Conservation (phyloP, 768 basidiomycete species). For the Kwoniella bestiolae region DNA sequence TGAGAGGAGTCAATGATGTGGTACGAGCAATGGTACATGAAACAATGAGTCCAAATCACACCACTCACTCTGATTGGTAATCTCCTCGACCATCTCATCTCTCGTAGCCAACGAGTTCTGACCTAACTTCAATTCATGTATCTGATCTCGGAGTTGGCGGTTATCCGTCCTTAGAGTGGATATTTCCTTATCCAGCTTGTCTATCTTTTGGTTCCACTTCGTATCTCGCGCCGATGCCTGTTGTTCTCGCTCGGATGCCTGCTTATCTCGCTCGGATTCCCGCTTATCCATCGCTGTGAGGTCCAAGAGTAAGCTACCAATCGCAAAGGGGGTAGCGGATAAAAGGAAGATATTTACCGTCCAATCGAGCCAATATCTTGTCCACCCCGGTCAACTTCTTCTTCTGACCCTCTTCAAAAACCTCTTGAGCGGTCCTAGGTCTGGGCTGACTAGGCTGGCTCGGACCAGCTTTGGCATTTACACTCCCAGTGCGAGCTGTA, state of each 20-base stretch:
- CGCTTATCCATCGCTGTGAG: too few species aligned
- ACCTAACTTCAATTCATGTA: conserved; percentile 38
- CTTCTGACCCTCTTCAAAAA: conserved; percentile 3
- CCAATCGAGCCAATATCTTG: conserved; percentile 2
- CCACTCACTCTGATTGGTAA: conserved; percentile 32
- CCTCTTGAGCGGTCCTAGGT: conserved; percentile 11
- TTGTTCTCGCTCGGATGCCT: background rate
- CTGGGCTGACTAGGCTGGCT: too few species aligned
- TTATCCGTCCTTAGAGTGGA: conserved; percentile 14
- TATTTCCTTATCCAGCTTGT: background rate
- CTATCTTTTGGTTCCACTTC: background rate
- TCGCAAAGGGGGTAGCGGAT: too few species aligned
- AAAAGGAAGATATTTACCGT: background rate
- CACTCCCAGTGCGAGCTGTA: background rate
- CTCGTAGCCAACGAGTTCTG: conserved; percentile 37
- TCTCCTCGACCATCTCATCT: conserved; percentile 39
- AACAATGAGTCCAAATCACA: conserved; percentile 33
- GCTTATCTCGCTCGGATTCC: too few species aligned
- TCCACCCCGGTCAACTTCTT: conserved; percentile 5
- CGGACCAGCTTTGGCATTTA: background rate
- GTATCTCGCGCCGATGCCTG: background rate
- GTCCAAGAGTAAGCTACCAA: too few species aligned
- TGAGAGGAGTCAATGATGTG: too few species aligned
- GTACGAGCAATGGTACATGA: too few species aligned
- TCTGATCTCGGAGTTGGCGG: conserved; percentile 30